Base-by-base conservation (phyloP, 1,139 yeast genomes). In the Scheffersomyces titani region DNA sequence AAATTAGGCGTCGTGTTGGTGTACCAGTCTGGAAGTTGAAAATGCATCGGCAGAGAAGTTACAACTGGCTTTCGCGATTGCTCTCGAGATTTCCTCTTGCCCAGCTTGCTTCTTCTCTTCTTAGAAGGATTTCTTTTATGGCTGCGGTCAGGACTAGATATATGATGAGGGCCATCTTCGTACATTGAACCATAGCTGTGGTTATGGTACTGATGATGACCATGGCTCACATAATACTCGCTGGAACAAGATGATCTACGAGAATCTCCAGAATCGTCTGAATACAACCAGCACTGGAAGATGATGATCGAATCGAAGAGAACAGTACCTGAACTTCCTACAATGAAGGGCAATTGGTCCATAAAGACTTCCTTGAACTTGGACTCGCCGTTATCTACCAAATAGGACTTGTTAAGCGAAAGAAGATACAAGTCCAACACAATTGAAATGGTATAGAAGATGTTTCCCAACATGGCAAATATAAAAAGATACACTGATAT, bases 1-100 rank as follows among this genome's bases (percentile, higher is more conserved):
- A 46, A 46, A 16, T 46, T 22, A 46, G 49, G n/a, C 3, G 49
- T 19, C 6, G 22, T 65, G 55, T 71, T 70, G 20, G 74, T 69
- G 62, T 76, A 77, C 82, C 82, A 77, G 53, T 73, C 78, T 0
- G 80, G 80, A 52, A 73, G 71, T 55, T 69, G 72, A 62, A 75
- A 75, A 50, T 70, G 68, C 22, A 57, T 44, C 5, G 54, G 56
- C 9, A 57, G 48, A 2, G 55, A 45, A 18, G 20, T 49, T 19
- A 11, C n/a, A 6, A 19, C 21, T 30, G 13, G 22, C 19, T 50
- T 50, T 16, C 20, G 19, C 13, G 24, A 19, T 5, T 22, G 49
- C 40, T 30, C 40, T 16, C 40, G 40, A 30, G 4, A 13, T 19
- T 46, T 46, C 22, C 49, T 46, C n/a, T 22, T 46, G 16, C n/a